Evolutionary conservation across 371 early-diverging fungal genomes (phyloP), one percentile per base, ranked within the genome.

Genomic region (Haplosporangium sp.): DNA sequence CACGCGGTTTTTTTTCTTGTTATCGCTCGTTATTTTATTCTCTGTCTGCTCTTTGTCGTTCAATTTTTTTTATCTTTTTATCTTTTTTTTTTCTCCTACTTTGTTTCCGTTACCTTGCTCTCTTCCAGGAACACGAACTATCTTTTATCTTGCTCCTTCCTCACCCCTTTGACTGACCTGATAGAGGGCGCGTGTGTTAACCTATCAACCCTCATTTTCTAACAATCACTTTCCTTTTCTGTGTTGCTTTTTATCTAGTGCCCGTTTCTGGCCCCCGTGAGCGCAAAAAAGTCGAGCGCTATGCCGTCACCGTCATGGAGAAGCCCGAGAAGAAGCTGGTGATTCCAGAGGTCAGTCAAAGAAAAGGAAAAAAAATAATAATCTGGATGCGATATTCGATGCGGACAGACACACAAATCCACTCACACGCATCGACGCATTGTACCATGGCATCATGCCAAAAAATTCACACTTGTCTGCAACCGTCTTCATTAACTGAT

Each of bases 221-320:
- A 23, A 40, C n/a, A 23, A n/a, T 47, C 42, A 37, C 55, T 52
- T 50, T 52, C 29, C 3, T 43, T n/a, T 46, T 46, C 18, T 50
- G 1, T 5, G 40, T 48, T 8, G 20, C 43, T 50, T 16, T 36
- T 20, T 43, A 8, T 21, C 36, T 48, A 79, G 79, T 67, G 36
- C 69, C 73, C 50, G 79, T 79, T 18, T 23, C 64, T 53, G 79
- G 79, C 38, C 72, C 79, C 42, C 79, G 79, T 40, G 65, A 67
- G 65, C 79, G 79, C 59, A 79, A 79, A 60, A 63, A 65, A 47
- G 69, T 68, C 29, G 79, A 79, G 58, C 68, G 79, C 40, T 79
- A 56, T 55, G 54, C 65, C 23, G 65, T 61, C 45, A 43, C 61
- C 20, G 65, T 52, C 46, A 36, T 41, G 29, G 69, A 68, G 61